Conservation (phyloP, 2,329 filamentous ascomycete genomes). For the Blastomyces parvus region DNA sequence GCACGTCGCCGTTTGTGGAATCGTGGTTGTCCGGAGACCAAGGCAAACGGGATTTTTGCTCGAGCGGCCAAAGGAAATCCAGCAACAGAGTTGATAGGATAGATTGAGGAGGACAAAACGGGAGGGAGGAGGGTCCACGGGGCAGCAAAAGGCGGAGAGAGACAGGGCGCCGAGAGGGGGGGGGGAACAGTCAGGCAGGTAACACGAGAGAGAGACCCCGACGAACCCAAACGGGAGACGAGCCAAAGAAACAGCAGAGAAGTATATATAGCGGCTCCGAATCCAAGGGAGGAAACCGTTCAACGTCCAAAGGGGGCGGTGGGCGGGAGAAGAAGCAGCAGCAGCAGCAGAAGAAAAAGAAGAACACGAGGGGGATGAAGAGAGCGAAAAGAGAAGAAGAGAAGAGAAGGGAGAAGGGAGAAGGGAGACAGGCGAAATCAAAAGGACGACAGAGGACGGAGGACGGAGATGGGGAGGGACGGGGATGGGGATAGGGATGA, state of each 20-base stretch:
- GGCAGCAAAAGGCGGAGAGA: background rate
- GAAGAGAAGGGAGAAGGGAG: conserved; percentile 13
- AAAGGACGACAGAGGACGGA: background rate
- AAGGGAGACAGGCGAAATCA: background rate
- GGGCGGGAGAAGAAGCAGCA: conserved; percentile 14
- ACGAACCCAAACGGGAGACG: background rate
- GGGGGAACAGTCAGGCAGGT: background rate
- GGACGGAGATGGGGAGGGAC: background rate
- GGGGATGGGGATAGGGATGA: no score
- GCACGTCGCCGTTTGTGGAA: background rate
- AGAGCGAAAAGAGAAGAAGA: background rate
- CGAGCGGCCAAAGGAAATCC: background rate
- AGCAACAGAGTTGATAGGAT: conserved; percentile 3
- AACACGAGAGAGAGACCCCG: background rate
- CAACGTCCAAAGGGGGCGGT: no score
- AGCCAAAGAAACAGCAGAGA: conserved; percentile 12
- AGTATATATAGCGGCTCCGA: conserved; percentile 14
- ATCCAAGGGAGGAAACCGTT: no score
- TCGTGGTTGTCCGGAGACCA: background rate
- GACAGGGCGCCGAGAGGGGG: no score
- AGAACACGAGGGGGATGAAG: no score
- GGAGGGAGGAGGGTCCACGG: conserved; percentile 1
- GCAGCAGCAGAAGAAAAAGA: conserved; percentile 15
- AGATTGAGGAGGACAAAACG: background rate
- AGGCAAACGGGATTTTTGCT: background rate